These are phyloP conservation scores for Candida hungchunana DNA, from an alignment of 805 yeast species.

Conservation along the genomic window DNA sequence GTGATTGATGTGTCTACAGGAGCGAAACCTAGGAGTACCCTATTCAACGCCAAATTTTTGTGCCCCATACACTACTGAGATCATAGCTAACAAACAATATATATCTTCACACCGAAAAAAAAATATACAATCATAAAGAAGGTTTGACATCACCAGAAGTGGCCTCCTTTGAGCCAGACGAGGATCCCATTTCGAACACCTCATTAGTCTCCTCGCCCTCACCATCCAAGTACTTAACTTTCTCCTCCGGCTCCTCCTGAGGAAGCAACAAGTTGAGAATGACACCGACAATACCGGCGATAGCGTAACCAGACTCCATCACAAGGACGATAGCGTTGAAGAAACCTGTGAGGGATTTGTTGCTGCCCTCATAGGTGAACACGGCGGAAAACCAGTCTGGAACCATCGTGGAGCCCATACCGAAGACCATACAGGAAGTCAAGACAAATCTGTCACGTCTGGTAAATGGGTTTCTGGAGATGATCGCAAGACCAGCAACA, in stretches of 20 bases:
- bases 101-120: too few relatives aligned
- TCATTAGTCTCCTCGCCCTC: slow-evolving; percentile 13
- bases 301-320: slow-evolving; percentile 70
- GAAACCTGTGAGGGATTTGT: slow-evolving; percentile 53
- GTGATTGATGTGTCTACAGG: too few relatives aligned
- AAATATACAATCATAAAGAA: too few relatives aligned
- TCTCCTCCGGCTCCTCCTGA: slow-evolving; percentile 44
- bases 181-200: slow-evolving; percentile 15
- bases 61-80: too few relatives aligned
- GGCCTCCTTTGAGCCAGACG: slow-evolving; percentile 6
- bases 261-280: slow-evolving; percentile 57
- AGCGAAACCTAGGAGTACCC: too few relatives aligned
- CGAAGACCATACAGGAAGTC: slow-evolving; percentile 58
- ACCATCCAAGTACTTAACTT: slow-evolving; percentile 18
- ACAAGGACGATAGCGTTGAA: slow-evolving; percentile 62
- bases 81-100: too few relatives aligned
- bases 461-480: slow-evolving; percentile 48
- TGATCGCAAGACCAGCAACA: slow-evolving; percentile 68
- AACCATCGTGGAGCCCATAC: slow-evolving; percentile 65
- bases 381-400: slow-evolving; percentile 59
- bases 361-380: slow-evolving; percentile 61
- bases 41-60: too few relatives aligned
- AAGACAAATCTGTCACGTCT: slow-evolving; percentile 71
- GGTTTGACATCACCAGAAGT: slow-evolving; percentile 1
- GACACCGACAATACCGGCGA: slow-evolving; percentile 62